phyloP scores from a whole-genome alignment of 2,329 filamentous ascomycete species.

The Diplodia mutila region DNA sequence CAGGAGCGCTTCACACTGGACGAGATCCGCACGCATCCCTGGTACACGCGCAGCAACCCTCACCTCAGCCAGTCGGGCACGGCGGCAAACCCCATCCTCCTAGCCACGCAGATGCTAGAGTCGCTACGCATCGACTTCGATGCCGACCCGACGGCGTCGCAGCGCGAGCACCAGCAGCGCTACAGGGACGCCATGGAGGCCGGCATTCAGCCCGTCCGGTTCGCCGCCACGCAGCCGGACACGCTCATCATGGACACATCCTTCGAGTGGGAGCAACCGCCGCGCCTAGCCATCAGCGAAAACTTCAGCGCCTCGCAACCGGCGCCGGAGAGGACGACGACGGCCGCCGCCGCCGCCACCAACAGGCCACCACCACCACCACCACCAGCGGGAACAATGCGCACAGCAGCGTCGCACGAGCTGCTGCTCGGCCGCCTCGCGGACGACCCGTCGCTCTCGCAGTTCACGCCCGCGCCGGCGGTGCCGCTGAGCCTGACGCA shows the following conservation, averaged over 20 bases:
- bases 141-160: conserved; percentile 63
- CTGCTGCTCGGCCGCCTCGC: conserved; percentile 66
- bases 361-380: no score
- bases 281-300: conserved; percentile 52
- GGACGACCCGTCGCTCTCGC: conserved; percentile 81
- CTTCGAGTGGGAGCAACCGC: conserved; percentile 88
- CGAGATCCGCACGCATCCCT: conserved; percentile 86
- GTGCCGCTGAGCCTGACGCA: conserved; percentile 87
- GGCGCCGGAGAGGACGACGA: conserved; percentile 31
- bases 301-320: conserved; percentile 56
- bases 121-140: conserved; percentile 86
- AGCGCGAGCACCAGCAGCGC: conserved; percentile 41
- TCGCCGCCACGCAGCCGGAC: conserved; percentile 87
- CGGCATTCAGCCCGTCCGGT: conserved; percentile 57
- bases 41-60: conserved; percentile 84
- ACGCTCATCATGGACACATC: conserved; percentile 72
- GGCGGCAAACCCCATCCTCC: conserved; percentile 74
- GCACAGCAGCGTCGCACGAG: conserved; percentile 26
- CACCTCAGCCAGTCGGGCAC: conserved; percentile 75
- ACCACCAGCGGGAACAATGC: not conserved
- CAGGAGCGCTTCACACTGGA: conserved; percentile 79
- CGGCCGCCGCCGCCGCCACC: no score
- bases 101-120: conserved; percentile 96
- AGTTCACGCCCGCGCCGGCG: conserved; percentile 79
- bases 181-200: conserved; percentile 66